Evolutionary conservation across 108 stramenopile species (phyloP).

Genomic region (Fistulifera pelliculosa): DNA sequence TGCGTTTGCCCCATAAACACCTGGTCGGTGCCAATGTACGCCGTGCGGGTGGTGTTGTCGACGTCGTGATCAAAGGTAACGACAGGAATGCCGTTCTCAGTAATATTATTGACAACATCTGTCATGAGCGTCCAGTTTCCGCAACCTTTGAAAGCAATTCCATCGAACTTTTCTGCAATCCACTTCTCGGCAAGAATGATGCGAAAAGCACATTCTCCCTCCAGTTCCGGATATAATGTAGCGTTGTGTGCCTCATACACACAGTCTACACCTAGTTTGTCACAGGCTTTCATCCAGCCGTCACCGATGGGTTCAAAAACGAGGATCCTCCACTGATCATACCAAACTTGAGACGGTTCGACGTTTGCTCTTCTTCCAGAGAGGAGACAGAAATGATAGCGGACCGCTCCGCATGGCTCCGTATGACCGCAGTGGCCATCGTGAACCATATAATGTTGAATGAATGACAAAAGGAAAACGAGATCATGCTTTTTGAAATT

Average conservation of each 20-base stretch:
- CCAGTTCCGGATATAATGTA: not conserved
- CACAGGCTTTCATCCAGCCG: not conserved
- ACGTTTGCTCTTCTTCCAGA: not conserved
- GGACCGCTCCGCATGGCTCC: too few species aligned
- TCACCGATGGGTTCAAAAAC: constrained; percentile 7
- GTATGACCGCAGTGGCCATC: too few species aligned
- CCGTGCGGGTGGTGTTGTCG: constrained; percentile 5
- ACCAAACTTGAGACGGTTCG: not conserved
- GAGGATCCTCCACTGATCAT: constrained; percentile 5
- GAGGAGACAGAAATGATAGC: too few species aligned
- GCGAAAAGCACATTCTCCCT: not conserved
- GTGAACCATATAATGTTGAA: too few species aligned
- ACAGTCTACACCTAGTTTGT: not conserved
- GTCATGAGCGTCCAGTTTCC: not conserved
- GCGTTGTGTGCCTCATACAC: not conserved
- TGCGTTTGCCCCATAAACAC: constrained; percentile 18
- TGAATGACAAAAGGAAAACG: too few species aligned
- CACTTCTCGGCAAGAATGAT: not conserved
- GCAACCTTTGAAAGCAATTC: not conserved
- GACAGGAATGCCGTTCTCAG: constrained; percentile 15
- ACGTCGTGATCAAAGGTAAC: constrained; percentile 26
- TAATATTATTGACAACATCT: not conserved
- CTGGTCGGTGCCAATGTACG: constrained; percentile 38
- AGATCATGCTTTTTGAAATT: too few species aligned
- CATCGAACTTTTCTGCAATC: not conserved